A percentile compares a stretch with the other conserved stretches of the same genome.
Evolutionary conservation across 129 eudicot genomes (phyloP).

Genomic region (Rutidosis leptorrhynchoides): DNA sequence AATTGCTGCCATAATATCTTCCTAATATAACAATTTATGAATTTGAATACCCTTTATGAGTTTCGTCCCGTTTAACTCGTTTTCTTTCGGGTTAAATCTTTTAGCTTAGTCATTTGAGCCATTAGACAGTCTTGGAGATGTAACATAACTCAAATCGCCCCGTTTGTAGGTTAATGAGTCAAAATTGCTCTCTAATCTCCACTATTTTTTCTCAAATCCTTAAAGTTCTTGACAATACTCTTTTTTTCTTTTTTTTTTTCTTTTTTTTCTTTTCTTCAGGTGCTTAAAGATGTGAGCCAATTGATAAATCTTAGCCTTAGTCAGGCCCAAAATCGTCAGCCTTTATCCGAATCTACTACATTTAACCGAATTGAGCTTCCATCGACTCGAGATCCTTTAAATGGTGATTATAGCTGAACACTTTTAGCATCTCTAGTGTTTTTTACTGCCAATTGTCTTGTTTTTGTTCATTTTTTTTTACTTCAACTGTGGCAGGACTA

Average conservation of each 20-base stretch:
- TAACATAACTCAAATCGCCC: not conserved
- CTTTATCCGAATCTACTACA: constrained; percentile 85
- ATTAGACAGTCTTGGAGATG: not conserved
- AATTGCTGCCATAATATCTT: not conserved
- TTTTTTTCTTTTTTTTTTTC: too few relatives aligned
- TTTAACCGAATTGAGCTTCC: constrained; percentile 78
- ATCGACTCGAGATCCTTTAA: constrained; percentile 65
- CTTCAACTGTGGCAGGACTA: constrained; percentile 42
- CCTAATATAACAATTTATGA: not conserved
- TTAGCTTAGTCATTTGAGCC: not conserved
- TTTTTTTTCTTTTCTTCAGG: too few relatives aligned
- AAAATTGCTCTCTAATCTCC: not conserved
- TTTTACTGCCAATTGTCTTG: not conserved
- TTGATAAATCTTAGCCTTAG: constrained; percentile 52
- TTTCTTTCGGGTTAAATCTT: not conserved
- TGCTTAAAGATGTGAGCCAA: constrained; percentile 63
- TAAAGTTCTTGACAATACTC: constrained; percentile 10
- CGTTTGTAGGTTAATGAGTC: not conserved
- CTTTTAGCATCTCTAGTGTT: not conserved
- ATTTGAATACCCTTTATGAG: not conserved
- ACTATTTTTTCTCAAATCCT: not conserved
- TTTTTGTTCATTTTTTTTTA: not conserved
- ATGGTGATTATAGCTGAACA: constrained; percentile 42
- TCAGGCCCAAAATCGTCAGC: constrained; percentile 63
- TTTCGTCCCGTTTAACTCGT: not conserved